A percentile compares a stretch with the other conserved stretches of the same genome.
These are phyloP conservation scores for Penicillium psychrofluorescens DNA, from an alignment of 495 filamentous ascomycete genomes.

Conservation along the genomic window DNA sequence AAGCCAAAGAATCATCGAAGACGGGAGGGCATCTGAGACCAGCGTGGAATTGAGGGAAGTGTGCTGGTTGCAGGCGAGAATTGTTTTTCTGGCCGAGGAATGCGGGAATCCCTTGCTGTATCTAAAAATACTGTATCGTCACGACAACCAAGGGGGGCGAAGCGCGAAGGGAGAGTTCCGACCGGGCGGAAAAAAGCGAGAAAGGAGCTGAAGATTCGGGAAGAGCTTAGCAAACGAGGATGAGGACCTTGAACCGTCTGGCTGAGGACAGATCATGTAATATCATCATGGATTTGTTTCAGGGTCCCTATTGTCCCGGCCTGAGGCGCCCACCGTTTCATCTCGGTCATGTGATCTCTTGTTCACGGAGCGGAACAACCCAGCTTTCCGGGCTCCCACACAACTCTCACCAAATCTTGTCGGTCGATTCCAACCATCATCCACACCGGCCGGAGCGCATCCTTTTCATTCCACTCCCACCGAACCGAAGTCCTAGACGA, in stretches of 20 bases:
- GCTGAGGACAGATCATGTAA: too few species aligned
- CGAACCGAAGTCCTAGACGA: slow-evolving; percentile 14
- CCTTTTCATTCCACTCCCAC: slow-evolving; percentile 12
- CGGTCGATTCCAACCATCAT: slow-evolving; percentile 9
- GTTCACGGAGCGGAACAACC: slow-evolving; percentile 4
- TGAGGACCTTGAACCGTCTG: too few species aligned
- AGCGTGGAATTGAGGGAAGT: slow-evolving; percentile 16
- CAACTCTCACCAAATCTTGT: slow-evolving; percentile 13
- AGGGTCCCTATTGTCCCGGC: background rate
- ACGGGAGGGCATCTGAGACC: slow-evolving; percentile 4
- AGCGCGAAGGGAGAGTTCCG: too few species aligned
- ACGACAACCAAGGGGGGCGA: slow-evolving; percentile 9
- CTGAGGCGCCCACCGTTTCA: background rate
- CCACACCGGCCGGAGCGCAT: slow-evolving; percentile 32
- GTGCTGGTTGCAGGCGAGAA: slow-evolving; percentile 10
- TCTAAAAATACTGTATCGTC: slow-evolving; percentile 18
- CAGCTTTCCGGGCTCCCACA: background rate
- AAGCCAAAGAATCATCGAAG: slow-evolving; percentile 15
- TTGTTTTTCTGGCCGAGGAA: slow-evolving; percentile 10
- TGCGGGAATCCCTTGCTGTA: slow-evolving; percentile 20
- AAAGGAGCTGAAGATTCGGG: background rate
- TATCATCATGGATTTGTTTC: background rate
- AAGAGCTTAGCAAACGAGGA: background rate
- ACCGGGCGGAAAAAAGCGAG: slow-evolving; percentile 1
- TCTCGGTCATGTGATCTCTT: background rate